Base-by-base conservation (phyloP, 345 rosid species). In the Dovyalis caffra region DNA sequence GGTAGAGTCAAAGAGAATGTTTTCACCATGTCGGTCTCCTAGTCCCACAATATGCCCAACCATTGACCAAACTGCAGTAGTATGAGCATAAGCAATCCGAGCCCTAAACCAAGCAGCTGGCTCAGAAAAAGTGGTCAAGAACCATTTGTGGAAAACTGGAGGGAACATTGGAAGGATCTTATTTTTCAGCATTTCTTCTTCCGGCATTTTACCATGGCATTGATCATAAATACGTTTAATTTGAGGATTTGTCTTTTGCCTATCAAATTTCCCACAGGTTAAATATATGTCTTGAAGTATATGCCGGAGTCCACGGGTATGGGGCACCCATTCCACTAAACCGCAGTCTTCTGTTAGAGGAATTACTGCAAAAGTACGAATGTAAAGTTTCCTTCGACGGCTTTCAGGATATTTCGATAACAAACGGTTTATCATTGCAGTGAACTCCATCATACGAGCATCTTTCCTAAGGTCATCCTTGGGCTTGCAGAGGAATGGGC, bases 61-160 rank as follows among this genome's bases (percentile, higher is more conserved):
- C 98, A 95, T 93, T 73, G 99, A 95, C 98, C 99, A 95, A 72
- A 95, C 98, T 33, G 99, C 97, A 76, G 94, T 86, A 66, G 99
- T 95, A 84, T 95, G 99, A 68, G 99, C 97, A 85, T 88, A 95
- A 76, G 97, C 94, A 75, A 91, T 86, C 58, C 97, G 94, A 66
- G 98, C 94, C 86, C 99, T 87, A 83, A 92, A 95, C 99, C 99
- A 95, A 74, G 99, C 99, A 79, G 98, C 98, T 21, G 99, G 97
- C 87, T 95, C 99, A 37, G 99, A 92, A 85, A 95, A 95, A 31
- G 94, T 95, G 73, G 91, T 87, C 86, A 95, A 77, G 81, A 92
- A 95, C 99, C 99, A 95, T 78, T 84, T 91, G 82, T 92, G 98
- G 87, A 92, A 95, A 76, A 95, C 87, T 15, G 99, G 99, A 67